Base-by-base conservation (phyloP, 192 early-diverging fungal genomes). In the Spizellomyces punctatus region DNA sequence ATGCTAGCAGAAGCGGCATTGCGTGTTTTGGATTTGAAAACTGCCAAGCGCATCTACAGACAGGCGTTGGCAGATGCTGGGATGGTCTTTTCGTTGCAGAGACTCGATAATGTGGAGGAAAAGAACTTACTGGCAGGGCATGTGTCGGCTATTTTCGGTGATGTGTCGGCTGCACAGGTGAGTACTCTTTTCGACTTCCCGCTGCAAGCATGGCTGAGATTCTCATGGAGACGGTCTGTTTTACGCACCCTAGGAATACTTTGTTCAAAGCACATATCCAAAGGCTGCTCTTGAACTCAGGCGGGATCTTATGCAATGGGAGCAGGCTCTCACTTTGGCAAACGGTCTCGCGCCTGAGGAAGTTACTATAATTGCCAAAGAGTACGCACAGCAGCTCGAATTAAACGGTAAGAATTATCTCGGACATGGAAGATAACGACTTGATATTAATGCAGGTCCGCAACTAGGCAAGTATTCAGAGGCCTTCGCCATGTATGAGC, bases 351-450 rank as follows among this genome's bases (percentile, higher is more conserved):
- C 75, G 6, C 84, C 83, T 10, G 49, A 72, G 12, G 83, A 86
- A 41, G 66, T 84, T 3, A 72, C 85, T 12, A 52, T 77, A 6
- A 85, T 86, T 67, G 79, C 82, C 5, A 71, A 65, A 47, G 85
- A 86, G 56, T 86, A 87, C 75, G 85, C 85, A 19, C 42, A 63
- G 12, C 76, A 82, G 66, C 71, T 86, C 7, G 85, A 86, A 66
- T 45, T 76, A 22, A 78, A 84, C 45, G 75, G 77, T 59, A 75
- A 10, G 55, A 46, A 0, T n/a, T 54, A 2, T 54, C 3, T 36
- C 27, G 27, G 27, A 36, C 27, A 36, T 36, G 3, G 27, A 36
- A 36, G 27, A 0, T 3, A 3, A 36, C 3, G 27, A 36, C 27
- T 36, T 36, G 27, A 36, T 36, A 36, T 36, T 36, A 36, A 36